Evolutionary conservation across 2,329 filamentous ascomycete genomes (phyloP), one percentile per base, ranked within the genome.

Genomic region (Volutella citrinella): DNA sequence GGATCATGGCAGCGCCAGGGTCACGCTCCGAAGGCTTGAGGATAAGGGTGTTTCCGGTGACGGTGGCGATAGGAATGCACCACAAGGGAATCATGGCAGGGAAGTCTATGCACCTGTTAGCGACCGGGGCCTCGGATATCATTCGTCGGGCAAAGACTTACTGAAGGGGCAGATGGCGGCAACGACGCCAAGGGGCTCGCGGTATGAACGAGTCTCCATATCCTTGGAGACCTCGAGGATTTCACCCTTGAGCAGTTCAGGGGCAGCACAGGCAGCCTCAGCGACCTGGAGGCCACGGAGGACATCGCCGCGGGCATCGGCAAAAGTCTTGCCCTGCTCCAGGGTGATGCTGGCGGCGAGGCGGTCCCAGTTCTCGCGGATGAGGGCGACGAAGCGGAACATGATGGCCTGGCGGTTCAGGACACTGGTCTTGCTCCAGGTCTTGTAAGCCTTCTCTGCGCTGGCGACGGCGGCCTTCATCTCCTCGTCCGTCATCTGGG

Each of bases 51-150:
- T 94, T 94, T 32, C 87, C 87, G 13, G 84, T 88, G 18, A 90
- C 78, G 26, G 86, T 87, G 28, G 87, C 87, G 51, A 93, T 85
- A 23, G 87, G 87, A 43, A 94, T 89, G 42, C 78, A 88, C 87
- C 87, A 94, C n/a, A 94, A 74, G 5, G 87, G 87, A 60, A 94
- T 93, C 87, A 94, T 94, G 51, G 87, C 87, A 26, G 87, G 87
- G 67, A 93, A 93, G 71, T 93, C 82, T 87, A 41, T 4, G 13
- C n/a, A 18, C 4, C 6, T n/a, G 28, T 52, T 36, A 51, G 42
- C 19, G 30, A 10, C 21, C 10, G 15, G 14, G 3, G 13, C 9
- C 12, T n/a, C 24, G n/a, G n/a, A 17, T 15, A 3, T 5, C 9
- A 26, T 12, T 13, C 13, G 14, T 16, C 11, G n/a, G 18, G 18